These are phyloP conservation scores for Pelargonium citronellum DNA, from an alignment of 441 rosid genomes.

Conservation along the genomic window DNA sequence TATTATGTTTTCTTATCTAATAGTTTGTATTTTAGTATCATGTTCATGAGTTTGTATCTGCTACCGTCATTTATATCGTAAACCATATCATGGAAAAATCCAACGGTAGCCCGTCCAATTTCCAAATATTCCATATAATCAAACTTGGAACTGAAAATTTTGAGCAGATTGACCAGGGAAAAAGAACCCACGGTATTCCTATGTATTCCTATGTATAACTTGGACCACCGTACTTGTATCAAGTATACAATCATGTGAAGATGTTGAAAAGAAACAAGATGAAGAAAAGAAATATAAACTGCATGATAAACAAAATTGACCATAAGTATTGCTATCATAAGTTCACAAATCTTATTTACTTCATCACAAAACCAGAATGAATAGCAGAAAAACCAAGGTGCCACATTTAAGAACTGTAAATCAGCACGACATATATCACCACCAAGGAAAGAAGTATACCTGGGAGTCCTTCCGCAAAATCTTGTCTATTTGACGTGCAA, in stretches of 20 bases:
- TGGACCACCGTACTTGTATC: not conserved
- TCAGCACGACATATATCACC: not conserved
- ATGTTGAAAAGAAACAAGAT: not conserved
- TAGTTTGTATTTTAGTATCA: not conserved
- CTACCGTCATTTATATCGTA: not conserved
- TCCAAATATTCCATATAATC: not conserved
- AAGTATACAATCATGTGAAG: not conserved
- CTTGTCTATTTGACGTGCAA: conserved; percentile 88
- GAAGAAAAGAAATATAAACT: not conserved
- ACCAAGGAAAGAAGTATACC: conserved; percentile 35
- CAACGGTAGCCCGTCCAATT: not conserved
- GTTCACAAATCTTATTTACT: too few species aligned
- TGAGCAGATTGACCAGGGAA: not conserved
- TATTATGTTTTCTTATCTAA: not conserved
- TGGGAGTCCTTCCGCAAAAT: conserved; percentile 70
- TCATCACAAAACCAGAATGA: too few species aligned
- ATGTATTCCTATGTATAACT: not conserved
- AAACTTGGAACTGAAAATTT: not conserved
- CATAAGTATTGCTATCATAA: not conserved
- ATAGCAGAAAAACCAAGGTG: not conserved
- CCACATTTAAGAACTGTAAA: not conserved
- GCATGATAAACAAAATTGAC: not conserved
- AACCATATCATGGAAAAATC: not conserved
- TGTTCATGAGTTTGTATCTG: not conserved
- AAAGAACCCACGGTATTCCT: not conserved